Evolutionary conservation across 768 basidiomycete species (phyloP).

Genomic region (Suillus spraguei): DNA sequence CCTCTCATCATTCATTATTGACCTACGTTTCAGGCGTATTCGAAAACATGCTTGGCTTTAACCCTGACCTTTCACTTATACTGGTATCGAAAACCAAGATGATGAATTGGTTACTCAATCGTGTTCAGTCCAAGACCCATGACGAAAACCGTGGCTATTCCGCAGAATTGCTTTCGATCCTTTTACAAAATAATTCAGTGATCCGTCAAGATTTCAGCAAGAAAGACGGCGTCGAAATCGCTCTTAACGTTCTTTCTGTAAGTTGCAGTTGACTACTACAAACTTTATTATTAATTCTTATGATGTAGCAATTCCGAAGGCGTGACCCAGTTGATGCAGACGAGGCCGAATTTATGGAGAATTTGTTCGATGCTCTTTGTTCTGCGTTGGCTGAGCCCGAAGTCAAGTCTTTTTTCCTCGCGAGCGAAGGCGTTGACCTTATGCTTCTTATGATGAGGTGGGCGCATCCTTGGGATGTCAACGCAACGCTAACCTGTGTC

Average conservation of each 20-base stretch:
- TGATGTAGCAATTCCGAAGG: conserved; percentile 77
- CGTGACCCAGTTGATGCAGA: conserved; percentile 85
- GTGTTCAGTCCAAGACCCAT: conserved; percentile 70
- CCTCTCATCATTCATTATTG: conserved; percentile 2
- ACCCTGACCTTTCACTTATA: conserved; percentile 69
- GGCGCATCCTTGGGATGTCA: conserved; percentile 26
- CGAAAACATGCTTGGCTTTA: conserved; percentile 89
- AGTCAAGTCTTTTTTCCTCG: conserved; percentile 82
- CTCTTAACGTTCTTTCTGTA: conserved; percentile 82
- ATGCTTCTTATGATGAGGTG: conserved; percentile 99
- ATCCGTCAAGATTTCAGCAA: conserved; percentile 74
- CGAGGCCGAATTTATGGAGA: conserved; percentile 98
- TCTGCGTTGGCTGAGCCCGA: conserved; percentile 79
- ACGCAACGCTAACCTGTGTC: conserved; percentile 9
- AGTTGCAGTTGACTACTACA: conserved; percentile 32
- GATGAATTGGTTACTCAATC: conserved; percentile 76
- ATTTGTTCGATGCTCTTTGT: conserved; percentile 89
- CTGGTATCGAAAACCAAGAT: conserved; percentile 78
- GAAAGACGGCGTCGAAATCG: conserved; percentile 74
- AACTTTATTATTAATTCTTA: conserved; percentile 17
- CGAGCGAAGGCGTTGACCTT: conserved; percentile 91
- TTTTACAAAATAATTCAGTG: conserved; percentile 72
- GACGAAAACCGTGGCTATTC: conserved; percentile 94
- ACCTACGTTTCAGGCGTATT: conserved; percentile 65
- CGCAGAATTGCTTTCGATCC: conserved; percentile 89